Evolutionary conservation across 139 green algal species (phyloP), one percentile per base, ranked within the genome.

Genomic region (Ulvella scutata): DNA sequence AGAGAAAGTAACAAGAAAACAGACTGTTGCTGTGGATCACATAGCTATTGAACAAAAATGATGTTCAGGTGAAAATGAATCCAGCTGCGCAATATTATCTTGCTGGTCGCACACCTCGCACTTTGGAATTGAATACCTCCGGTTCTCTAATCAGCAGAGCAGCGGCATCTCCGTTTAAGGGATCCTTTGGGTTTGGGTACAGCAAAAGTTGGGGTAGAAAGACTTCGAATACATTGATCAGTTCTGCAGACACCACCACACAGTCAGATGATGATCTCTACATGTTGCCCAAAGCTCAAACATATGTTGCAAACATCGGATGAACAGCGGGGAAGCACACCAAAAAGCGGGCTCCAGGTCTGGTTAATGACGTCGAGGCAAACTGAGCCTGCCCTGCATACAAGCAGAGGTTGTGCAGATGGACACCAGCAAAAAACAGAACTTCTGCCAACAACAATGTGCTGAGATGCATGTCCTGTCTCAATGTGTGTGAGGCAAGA

Each of bases 341-440:
- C 92, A 87, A 99, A 99, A 94, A 99, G 99, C 4, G 95, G 95
- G 81, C 86, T 95, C 95, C 95, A 99, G 0, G 92, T 97, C 80
- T 99, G 95, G 83, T 99, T 99, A 82, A 99, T 99, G 26, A 99
- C 94, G 77, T 99, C 95, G 39, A 99, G 75, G 87, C 95, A 99
- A 9, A 99, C 94, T 10, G 88, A 96, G 3, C 94, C 94, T 23
- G 91, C 91, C 79, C 87, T 92, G 85, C 61, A 79, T 34, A 26
- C 17, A 0, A 59, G 0, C n/a, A n/a, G n/a, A n/a, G n/a, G n/a
- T n/a, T n/a, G n/a, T n/a, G n/a, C n/a, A n/a, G n/a, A n/a, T n/a
- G n/a, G n/a, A n/a, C n/a, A n/a, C n/a, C n/a, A n/a, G n/a, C n/a
- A n/a, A n/a, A n/a, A n/a, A n/a, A n/a, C n/a, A n/a, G n/a, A n/a